A percentile compares a stretch with the other conserved stretches of the same genome.
phyloP scores from a whole-genome alignment of 1,139 yeast species.

The Yarrowia galli region DNA sequence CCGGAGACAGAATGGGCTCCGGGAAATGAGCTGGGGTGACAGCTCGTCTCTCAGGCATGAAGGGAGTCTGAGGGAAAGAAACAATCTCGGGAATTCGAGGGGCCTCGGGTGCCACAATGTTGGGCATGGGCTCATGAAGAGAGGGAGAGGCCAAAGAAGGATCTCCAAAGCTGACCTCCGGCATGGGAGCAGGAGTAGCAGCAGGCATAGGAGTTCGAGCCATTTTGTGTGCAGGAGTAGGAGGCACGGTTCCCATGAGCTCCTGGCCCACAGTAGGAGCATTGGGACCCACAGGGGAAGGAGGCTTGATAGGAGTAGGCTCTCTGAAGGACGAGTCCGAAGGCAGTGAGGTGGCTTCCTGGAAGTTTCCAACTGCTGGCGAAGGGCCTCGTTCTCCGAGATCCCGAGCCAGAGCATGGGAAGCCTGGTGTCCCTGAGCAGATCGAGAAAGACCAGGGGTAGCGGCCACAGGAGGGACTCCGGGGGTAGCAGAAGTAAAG shows the following conservation, averaged over 20 bases:
- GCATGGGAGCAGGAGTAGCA: conserved; percentile 34
- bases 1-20: conserved; percentile 28
- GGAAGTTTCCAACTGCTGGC: conserved; percentile 15
- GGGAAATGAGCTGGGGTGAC: conserved; percentile 32
- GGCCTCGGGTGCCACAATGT: conserved; percentile 4
- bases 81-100: conserved; percentile 23
- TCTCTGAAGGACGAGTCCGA: conserved; percentile 33
- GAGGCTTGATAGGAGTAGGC: conserved; percentile 33
- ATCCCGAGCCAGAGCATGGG: conserved; percentile 19
- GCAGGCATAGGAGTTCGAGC: conserved; percentile 12
- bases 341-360: conserved; percentile 13
- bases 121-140: conserved; percentile 15
- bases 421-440: conserved; percentile 8
- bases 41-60: conserved; percentile 28
- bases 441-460: conserved; percentile 16
- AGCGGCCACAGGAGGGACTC: conserved; percentile 5
- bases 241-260: conserved; percentile 27
- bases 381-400: conserved; percentile 32
- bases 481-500: conserved; percentile 9
- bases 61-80: conserved; percentile 29
- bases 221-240: conserved; percentile 1
- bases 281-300: conserved; percentile 17
- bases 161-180: conserved; percentile 26
- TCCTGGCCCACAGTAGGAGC: conserved; percentile 31
- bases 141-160: conserved; percentile 32